Evolutionary conservation across 1,284 basidiomycete species (phyloP).

Genomic region (Violaceomyces palustris): DNA sequence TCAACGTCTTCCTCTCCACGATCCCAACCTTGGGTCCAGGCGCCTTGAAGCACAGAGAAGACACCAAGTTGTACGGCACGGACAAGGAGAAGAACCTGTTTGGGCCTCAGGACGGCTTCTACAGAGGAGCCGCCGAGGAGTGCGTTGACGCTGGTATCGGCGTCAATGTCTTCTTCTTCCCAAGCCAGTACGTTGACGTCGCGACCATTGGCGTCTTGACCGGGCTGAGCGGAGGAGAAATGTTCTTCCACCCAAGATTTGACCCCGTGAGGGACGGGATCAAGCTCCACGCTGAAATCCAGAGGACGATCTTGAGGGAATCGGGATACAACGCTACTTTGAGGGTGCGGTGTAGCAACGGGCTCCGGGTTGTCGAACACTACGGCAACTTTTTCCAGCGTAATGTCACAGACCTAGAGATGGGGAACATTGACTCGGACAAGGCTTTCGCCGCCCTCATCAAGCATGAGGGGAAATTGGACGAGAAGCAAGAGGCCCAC

Average conservation of each 20-base stretch:
- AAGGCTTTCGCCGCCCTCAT: conserved; percentile 68
- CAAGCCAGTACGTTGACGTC: conserved; percentile 75
- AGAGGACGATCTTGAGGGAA: conserved; percentile 66
- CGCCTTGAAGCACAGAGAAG: conserved; percentile 61
- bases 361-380: conserved; percentile 68
- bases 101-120: conserved; percentile 68
- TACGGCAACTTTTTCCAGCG: conserved; percentile 78
- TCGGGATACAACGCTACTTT: conserved; percentile 77
- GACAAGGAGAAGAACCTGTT: conserved; percentile 83
- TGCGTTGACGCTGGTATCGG: conserved; percentile 85
- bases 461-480: conserved; percentile 64
- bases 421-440: conserved; percentile 76
- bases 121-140: conserved; percentile 78
- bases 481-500: conserved; percentile 71
- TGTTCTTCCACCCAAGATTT: conserved; percentile 89
- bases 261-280: conserved; percentile 66
- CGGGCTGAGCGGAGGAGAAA: conserved; percentile 80
- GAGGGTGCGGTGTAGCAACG: conserved; percentile 78
- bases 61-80: conserved; percentile 74
- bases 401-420: conserved; percentile 69
- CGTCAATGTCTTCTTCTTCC: conserved; percentile 82
- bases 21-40: conserved; percentile 77
- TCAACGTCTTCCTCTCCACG: conserved; percentile 73
- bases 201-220: conserved; percentile 70
- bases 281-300: conserved; percentile 69